Evolutionary conservation across 805 yeast species (phyloP).

Genomic region (Torulaspora quercuum): DNA sequence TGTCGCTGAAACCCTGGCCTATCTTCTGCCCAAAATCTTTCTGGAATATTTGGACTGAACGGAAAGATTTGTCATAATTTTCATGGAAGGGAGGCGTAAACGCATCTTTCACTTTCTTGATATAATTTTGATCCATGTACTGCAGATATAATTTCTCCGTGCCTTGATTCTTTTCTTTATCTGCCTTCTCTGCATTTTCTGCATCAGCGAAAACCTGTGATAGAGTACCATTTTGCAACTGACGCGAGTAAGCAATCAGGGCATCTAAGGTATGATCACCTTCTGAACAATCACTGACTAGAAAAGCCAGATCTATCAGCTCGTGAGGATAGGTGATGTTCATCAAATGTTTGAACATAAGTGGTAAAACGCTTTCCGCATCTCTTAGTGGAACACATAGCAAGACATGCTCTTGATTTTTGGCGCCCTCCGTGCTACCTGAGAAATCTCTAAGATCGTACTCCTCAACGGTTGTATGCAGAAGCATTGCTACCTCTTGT

Average conservation of each 20-base stretch:
- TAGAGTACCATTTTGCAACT: conserved; percentile 68
- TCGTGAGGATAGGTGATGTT: conserved; percentile 81
- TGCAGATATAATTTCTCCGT: conserved; percentile 60
- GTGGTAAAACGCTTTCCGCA: conserved; percentile 70
- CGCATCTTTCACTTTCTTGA: conserved; percentile 53
- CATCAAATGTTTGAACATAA: conserved; percentile 83
- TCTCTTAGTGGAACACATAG: conserved; percentile 74
- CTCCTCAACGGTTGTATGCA: conserved; percentile 49
- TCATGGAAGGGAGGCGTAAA: conserved; percentile 65
- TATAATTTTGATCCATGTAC: conserved; percentile 66
- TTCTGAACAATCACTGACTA: conserved; percentile 74
- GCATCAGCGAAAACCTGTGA: conserved; percentile 38
- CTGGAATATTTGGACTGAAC: conserved; percentile 74
- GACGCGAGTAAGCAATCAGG: conserved; percentile 59
- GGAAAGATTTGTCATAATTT: conserved; percentile 63
- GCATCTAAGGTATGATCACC: conserved; percentile 64
- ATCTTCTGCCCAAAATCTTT: conserved; percentile 81
- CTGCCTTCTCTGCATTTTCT: conserved; percentile 41
- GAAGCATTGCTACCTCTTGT: conserved; percentile 39
- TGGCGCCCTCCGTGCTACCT: conserved; percentile 51
- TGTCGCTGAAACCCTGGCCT: conserved; percentile 79
- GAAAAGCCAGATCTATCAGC: conserved; percentile 72
- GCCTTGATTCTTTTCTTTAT: conserved; percentile 43
- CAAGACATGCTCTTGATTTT: conserved; percentile 58
- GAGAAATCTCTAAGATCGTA: conserved; percentile 59